These are phyloP conservation scores for Ulota crispa DNA, from an alignment of 225 moss, liverwort and hornwort genomes.

Conservation along the genomic window DNA sequence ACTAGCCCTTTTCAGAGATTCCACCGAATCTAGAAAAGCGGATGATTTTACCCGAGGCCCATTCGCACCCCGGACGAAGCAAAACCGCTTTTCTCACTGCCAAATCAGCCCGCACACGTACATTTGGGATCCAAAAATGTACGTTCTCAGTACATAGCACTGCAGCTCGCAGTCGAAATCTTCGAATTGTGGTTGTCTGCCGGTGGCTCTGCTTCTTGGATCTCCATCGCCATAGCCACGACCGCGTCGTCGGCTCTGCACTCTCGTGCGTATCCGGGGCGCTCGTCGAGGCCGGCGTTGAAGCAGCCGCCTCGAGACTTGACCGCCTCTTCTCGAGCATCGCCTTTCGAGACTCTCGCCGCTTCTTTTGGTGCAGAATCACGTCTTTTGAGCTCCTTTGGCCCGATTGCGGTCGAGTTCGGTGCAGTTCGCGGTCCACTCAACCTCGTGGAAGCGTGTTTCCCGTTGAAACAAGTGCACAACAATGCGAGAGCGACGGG, in stretches of 20 bases:
- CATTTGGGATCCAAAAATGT: accelerated
- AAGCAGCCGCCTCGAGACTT: conserved; percentile 12
- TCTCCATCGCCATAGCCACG: conserved; percentile 49
- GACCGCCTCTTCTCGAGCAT: neutral
- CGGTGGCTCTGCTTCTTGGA: conserved; percentile 20
- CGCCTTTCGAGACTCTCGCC: neutral
- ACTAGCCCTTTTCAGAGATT: neutral
- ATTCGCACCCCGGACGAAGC: conserved; percentile 15
- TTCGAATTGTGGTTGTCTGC: conserved; percentile 1
- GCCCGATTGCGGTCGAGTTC: neutral
- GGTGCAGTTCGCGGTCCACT: neutral
- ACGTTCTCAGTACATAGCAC: accelerated
- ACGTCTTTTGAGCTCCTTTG: neutral
- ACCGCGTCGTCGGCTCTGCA: conserved; percentile 35
- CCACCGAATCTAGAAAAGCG: neutral
- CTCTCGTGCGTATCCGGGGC: conserved; percentile 14
- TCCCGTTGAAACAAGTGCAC: neutral
- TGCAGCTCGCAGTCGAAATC: accelerated
- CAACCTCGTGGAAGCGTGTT: neutral
- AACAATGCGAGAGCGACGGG: conserved; percentile 12
- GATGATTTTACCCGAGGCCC: conserved; percentile 6
- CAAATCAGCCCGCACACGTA: neutral
- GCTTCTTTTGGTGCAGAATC: conserved; percentile 26
- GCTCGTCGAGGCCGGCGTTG: conserved; percentile 36
- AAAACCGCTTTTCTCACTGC: conserved; percentile 19